Base-by-base conservation (phyloP, 768 basidiomycete genomes). In the Boletus reticuloceps region DNA sequence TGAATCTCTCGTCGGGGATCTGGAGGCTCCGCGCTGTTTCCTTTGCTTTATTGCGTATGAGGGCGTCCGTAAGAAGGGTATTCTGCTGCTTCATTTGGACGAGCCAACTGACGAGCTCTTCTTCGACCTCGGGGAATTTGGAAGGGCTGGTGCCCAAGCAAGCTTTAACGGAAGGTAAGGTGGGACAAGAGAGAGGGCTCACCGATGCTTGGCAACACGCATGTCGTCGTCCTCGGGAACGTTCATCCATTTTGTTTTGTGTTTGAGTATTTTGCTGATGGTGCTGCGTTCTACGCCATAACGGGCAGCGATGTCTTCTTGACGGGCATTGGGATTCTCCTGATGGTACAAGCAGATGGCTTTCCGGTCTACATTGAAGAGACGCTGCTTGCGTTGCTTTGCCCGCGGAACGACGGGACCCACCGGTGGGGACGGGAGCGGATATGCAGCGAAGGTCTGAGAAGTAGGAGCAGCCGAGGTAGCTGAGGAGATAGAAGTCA, bases 201-300 rank as follows among this genome's bases (percentile, higher is more conserved):
- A 87, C 89, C 89, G 80, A 66, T 88, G 82, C 66, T 88, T 88
- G n/a, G 85, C 79, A 54, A 83, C 76, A 49, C 79, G 78, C 56
- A 82, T 75, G 55, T 76, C 78, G 54, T 81, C 81, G 64, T 84
- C 80, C 52, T 80, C 79, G 14, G 80, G 77, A 39, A 88, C 78
- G 60, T 80, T 84, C 66, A 94, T 74, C 92, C 91, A 95, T 59
- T 84, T 82, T n/a, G 79, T 77, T 71, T 89, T 91, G 65, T 88
- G 75, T 71, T 94, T 94, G 60, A 94, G 78, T 58, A 93, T 94
- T 74, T 95, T 94, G 73, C 88, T 90, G 70, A 95, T 87, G n/a
- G 93, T 95, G 73, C 91, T 94, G 50, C 93, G 84, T 66, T 95
- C 93, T 56, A 94, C 88, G 47, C 82, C 82, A 67, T 87, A 94